Base-by-base conservation (phyloP, 495 filamentous ascomycete genomes). In the Neurospora sp. region DNA sequence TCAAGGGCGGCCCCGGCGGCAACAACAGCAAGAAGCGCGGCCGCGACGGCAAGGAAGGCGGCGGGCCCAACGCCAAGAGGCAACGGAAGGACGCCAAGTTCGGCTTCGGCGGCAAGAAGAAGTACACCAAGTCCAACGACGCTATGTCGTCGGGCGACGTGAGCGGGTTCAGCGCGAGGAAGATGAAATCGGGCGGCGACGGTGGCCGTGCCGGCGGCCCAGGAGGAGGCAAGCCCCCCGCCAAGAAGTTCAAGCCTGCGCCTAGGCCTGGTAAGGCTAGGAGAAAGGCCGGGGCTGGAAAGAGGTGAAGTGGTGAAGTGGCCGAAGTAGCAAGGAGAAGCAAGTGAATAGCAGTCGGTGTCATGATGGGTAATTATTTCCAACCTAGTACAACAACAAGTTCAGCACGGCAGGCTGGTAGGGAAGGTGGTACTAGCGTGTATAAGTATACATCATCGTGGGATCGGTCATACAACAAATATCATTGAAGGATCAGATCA, bases 61-160 rank as follows among this genome's bases (percentile, higher is more conserved):
- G 83, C 73, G 83, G 81, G 40, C 84, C 87, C 69, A 88, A 86
- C 76, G 59, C 77, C 61, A 98, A 98, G 85, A 90, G 96, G 65
- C 89, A 92, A 79, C 97, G 97, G 89, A 96, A 94, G 83, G 90
- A 99, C 81, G 85, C 90, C 74, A 97, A 96, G 83, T 98, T 90
- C 80, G 96, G 96, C 35, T 96, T 93, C 81, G 96, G 96, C 72
- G 96, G 96, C 72, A 97, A 96, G 89, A 98, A 98, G 88, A 85
- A 91, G 69, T 88, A 91, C 80, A 80, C 86, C 45, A 99, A 99
- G 88, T 96, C 93, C 73, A 91, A 92, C 71, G 94, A 97, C 83
- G 93, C 94, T 59, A 79, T 84, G 40, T 93, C 90, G 71, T 93
- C 88, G 69, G 90, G 87, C 71, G 96, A 98, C 83, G 76, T 96